Base-by-base conservation (phyloP, 2,329 filamentous ascomycete species). In the Bertia moriformis region DNA sequence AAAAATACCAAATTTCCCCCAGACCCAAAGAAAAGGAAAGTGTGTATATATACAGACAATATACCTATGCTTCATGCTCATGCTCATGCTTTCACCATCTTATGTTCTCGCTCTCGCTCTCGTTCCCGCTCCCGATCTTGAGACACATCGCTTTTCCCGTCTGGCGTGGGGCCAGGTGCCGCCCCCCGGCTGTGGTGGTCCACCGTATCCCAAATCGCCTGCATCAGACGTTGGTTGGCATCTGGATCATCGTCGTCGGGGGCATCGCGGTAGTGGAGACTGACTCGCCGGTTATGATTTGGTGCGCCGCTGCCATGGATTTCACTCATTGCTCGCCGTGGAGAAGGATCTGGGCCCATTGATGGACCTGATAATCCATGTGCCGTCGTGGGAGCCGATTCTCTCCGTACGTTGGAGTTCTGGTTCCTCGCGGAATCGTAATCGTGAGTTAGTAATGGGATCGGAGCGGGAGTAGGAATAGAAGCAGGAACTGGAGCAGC, bases 151-250 rank as follows among this genome's bases (percentile, higher is more conserved):
- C 22, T n/a, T n/a, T 7, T 10, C n/a, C n/a, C n/a, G n/a, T n/a
- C n/a, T n/a, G n/a, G n/a, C n/a, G n/a, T n/a, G n/a, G n/a, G n/a
- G n/a, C n/a, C n/a, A n/a, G n/a, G n/a, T n/a, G n/a, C 53, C 4
- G 56, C 52, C 18, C 53, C 53, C 7, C 56, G 52, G 4, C 50
- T 46, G 37, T 57, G 58, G 38, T 60, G 56, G 41, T 57, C 56
- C 7, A 61, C 54, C 2, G 59, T 62, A 39, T 62, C 59, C 40
- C 58, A 45, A 27, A 62, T 62, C 15, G 59, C 59, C 43, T 61
- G 58, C 48, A 59, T 58, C 24, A 62, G 44, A 2, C 57, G 50
- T 40, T 58, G 54, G 39, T 57, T 59, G 19, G 56, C 55, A 42
- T 59, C 59, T 2, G 54, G 54, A 19, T 54, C 58, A 20, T 59